Conservation (phyloP, 1,284 basidiomycete genomes). For the Coriolopsis trogii region DNA sequence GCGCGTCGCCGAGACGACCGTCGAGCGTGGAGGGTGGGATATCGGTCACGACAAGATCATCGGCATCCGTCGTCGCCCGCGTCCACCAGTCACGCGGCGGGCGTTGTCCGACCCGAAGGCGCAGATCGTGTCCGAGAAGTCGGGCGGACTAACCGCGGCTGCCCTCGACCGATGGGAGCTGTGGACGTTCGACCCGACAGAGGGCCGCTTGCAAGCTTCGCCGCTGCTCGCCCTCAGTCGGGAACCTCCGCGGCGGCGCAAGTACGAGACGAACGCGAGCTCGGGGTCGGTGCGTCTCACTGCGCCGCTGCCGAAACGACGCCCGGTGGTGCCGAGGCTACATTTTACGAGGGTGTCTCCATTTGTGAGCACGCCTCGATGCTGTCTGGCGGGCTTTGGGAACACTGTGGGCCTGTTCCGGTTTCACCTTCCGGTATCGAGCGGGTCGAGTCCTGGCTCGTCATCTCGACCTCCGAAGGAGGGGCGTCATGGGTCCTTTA, state of each 20-base stretch:
- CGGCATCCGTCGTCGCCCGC: constrained; percentile 66
- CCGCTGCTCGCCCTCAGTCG: constrained; percentile 49
- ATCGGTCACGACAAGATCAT: constrained; percentile 53
- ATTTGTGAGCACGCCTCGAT: constrained; percentile 50
- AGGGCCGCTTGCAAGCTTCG: constrained; percentile 50
- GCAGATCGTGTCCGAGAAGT: constrained; percentile 22
- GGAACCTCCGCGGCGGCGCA: constrained; percentile 19
- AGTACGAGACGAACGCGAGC: constrained; percentile 17
- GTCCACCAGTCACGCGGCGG: constrained; percentile 43
- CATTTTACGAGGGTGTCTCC: constrained; percentile 79
- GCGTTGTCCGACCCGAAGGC: constrained; percentile 21
- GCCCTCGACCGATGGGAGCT: constrained; percentile 80
- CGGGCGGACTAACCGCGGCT: constrained; percentile 56
- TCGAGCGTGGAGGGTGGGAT: constrained; percentile 79
- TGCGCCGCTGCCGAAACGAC: constrained; percentile 15
- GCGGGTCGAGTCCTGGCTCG: background rate
- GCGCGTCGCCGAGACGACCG: constrained; percentile 57
- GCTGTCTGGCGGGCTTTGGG: constrained; percentile 74
- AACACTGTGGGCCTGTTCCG: constrained; percentile 74
- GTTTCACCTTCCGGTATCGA: constrained; percentile 14
- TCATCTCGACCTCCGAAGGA: constrained; percentile 16
- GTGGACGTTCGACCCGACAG: constrained; percentile 70
- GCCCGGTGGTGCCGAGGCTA: constrained; percentile 50
- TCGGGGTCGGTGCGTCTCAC: constrained; percentile 16
- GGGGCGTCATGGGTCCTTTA: constrained; percentile 8